Conservation (phyloP, 1,284 basidiomycete genomes). For the Papiliotrema laurentii region DNA sequence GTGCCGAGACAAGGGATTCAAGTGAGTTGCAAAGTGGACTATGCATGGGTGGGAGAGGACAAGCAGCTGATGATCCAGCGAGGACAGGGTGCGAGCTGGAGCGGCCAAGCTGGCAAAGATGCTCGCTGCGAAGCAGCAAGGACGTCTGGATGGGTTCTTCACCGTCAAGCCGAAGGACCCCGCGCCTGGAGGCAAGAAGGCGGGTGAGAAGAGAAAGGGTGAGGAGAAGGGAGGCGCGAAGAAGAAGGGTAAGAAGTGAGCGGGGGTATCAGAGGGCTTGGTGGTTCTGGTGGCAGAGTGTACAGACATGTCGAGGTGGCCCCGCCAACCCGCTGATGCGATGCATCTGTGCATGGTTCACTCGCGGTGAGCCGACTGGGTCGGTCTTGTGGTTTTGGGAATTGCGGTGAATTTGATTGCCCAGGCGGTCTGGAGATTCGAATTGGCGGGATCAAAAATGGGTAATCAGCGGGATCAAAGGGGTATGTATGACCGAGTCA, state of each 20-base stretch:
- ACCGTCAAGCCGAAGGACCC: slow-evolving; percentile 59
- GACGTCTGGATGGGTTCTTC: slow-evolving; percentile 93
- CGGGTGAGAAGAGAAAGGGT: slow-evolving; percentile 44
- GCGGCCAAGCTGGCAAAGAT: slow-evolving; percentile 88
- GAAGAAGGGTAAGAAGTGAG: slow-evolving; percentile 25
- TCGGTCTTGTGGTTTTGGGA: too few species aligned
- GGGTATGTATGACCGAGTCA: too few species aligned
- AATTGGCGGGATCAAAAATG: too few species aligned
- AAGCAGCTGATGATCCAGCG: slow-evolving; percentile 54
- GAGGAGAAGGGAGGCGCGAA: slow-evolving; percentile 56
- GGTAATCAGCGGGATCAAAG: too few species aligned
- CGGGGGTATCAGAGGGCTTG: too few species aligned
- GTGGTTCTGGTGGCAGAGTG: too few species aligned
- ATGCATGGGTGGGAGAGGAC: background rate
- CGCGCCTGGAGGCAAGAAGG: slow-evolving; percentile 21
- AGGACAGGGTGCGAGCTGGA: slow-evolving; percentile 93
- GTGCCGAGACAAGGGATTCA: slow-evolving; percentile 94
- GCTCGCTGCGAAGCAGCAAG: slow-evolving; percentile 89
- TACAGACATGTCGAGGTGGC: too few species aligned
- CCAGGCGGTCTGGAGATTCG: too few species aligned
- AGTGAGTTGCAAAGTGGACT: slow-evolving; percentile 54
- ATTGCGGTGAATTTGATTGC: too few species aligned
- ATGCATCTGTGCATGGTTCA: too few species aligned
- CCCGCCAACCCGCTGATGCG: too few species aligned
- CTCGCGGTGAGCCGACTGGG: too few species aligned